Evolutionary conservation across 148 eudicot genomes (phyloP), one percentile per base, ranked within the genome.

Genomic region (Gaultheria prostrata): DNA sequence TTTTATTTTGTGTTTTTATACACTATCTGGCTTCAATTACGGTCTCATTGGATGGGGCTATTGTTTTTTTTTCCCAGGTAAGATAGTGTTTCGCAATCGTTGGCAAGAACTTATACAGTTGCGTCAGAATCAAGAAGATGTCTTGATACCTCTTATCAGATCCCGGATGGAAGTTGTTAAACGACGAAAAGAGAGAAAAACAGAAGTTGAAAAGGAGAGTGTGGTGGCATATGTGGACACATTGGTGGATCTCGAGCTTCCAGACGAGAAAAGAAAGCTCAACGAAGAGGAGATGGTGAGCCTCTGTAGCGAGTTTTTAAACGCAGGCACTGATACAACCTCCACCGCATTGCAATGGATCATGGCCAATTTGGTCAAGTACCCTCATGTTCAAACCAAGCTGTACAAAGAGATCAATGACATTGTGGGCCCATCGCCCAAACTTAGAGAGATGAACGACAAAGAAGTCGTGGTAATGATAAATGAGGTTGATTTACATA

Each of bases 291-390:
- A 92, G 79, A 50, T 90, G 56, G 91, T 89, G 84, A 82, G 77
- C 33, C 59, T 86, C 2, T 91, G 94, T 84, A 61, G 88, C 2
- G 93, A 94, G 51, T 92, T 94, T 80, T 88, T 94, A 0, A 86
- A 82, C 49, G 95, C 86, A 0, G 95, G 98, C 35, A 92, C 94
- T 2, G 94, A 94, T 79, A 94, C 95, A 33, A 93, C 98, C 30
- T 79, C 93, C 4, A 94, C 94, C 0, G 89, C 93, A 2, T 83
- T 94, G 51, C 93, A 94, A 53, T 94, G 93, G 94, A 90, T 91
- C 61, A 91, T 94, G 93, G 98, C 98, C 46, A 93, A 90, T 76
- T 57, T 94, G 24, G 98, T 92, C 9, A 94, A 90, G 86, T 76
- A 89, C 82, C 93, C 89, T 9, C 35, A 76, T 1, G 80, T 91